These are phyloP conservation scores for Ceratocystis cubensis DNA, from an alignment of 2,329 filamentous ascomycete species.

Conservation along the genomic window DNA sequence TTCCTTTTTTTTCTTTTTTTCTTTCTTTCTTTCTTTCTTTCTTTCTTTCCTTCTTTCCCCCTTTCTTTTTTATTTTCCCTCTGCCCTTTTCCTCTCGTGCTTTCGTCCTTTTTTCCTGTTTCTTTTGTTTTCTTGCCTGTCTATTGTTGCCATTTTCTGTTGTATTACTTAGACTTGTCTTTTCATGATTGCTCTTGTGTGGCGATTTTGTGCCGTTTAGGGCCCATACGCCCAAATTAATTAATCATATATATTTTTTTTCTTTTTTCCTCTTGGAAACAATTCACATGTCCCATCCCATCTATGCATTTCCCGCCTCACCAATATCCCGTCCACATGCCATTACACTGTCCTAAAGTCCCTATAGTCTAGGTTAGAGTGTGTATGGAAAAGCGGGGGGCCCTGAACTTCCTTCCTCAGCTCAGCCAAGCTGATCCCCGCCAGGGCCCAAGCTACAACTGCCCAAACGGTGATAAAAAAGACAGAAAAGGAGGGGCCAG, in stretches of 20 bases:
- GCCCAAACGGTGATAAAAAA: background rate
- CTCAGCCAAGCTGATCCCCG: background rate
- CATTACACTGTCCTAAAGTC: no score
- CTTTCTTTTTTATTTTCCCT: background rate
- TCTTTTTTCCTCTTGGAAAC: background rate
- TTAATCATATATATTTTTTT: background rate
- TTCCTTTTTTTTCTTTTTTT: background rate
- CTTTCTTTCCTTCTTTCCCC: background rate
- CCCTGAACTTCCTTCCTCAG: background rate
- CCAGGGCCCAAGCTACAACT: background rate
- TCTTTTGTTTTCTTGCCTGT: background rate
- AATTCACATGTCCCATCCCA: no score
- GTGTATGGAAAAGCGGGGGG: background rate
- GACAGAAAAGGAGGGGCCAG: background rate
- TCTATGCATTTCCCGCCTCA: no score
- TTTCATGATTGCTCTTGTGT: background rate
- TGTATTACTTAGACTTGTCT: slow-evolving; percentile 3
- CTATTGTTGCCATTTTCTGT: background rate
- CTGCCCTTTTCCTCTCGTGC: background rate
- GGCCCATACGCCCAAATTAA: background rate
- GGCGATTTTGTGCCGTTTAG: background rate
- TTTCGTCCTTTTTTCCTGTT: background rate
- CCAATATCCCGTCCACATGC: no score
- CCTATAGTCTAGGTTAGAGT: background rate
- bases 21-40: background rate